Conservation (phyloP, 148 eudicot species). For the Cornus kousa region DNA sequence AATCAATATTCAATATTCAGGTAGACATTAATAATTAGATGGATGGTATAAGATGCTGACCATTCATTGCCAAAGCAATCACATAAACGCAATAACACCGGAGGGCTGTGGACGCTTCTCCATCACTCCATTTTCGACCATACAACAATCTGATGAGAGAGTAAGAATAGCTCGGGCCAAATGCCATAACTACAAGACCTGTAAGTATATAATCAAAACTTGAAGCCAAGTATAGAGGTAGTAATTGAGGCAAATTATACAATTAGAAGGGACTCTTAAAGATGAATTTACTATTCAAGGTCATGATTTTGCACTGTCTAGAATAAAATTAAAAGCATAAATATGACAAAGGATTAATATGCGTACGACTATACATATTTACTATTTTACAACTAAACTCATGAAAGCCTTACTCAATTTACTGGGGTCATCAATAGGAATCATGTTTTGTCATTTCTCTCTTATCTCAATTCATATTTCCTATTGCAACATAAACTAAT, state of each 20-base stretch:
- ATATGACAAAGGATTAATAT: neutral
- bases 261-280: neutral
- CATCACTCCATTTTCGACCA: constrained; percentile 97
- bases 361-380: neutral
- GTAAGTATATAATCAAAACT: neutral
- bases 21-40: neutral
- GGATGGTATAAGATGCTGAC: constrained; percentile 33
- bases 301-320: neutral
- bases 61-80: constrained; percentile 82
- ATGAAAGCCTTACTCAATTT: neutral
- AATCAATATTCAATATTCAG: neutral
- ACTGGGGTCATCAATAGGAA: neutral
- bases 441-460: neutral
- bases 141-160: constrained; percentile 84
- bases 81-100: constrained; percentile 81
- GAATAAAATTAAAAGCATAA: neutral
- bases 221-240: neutral
- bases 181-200: constrained; percentile 85
- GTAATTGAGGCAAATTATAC: neutral
- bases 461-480: neutral
- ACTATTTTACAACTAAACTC: neutral
- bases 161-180: constrained; percentile 97
- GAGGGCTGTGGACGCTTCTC: constrained; percentile 94
- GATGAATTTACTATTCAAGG: neutral
- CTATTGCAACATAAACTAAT: neutral